These are phyloP conservation scores for Hirschioporus abietinus DNA, from an alignment of 768 basidiomycete species.

Conservation along the genomic window DNA sequence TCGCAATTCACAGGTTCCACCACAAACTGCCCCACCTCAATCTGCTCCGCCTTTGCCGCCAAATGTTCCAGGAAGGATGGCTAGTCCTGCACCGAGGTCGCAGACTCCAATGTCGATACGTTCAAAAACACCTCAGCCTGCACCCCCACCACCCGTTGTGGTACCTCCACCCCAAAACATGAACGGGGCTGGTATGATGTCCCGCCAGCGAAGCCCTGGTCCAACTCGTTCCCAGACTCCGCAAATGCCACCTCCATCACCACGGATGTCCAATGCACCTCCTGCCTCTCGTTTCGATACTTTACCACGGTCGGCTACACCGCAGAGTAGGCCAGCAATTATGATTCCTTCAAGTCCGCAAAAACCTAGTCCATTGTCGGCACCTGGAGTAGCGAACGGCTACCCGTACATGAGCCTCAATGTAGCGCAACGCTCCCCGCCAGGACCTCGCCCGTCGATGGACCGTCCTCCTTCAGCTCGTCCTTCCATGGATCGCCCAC, in stretches of 20 bases:
- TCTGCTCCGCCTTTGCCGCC: neutral
- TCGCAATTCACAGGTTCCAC: constrained; percentile 30
- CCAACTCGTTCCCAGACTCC: neutral
- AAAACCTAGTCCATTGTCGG: neutral
- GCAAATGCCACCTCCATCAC: neutral
- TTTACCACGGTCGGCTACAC: neutral
- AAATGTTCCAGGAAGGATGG: neutral
- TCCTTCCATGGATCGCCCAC: constrained; percentile 3
- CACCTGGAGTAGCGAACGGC: neutral
- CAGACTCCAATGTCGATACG: neutral
- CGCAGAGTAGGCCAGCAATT: neutral
- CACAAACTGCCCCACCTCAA: neutral
- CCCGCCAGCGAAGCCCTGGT: neutral
- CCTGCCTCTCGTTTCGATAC: neutral
- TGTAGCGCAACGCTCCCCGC: neutral
- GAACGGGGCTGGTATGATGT: neutral
- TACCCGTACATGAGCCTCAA: neutral
- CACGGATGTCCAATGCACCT: neutral
- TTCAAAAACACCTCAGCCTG: neutral
- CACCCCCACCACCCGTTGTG: neutral
- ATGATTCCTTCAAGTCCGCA: neutral
- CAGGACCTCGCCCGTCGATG: neutral
- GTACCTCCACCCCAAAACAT: neutral
- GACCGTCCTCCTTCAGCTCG: neutral
- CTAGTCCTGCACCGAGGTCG: neutral